Percentiles rank a stretch among this genome's conserved stretches.
Conservation (phyloP, 2,329 filamentous ascomycete genomes). For the Alternaria sp. region DNA sequence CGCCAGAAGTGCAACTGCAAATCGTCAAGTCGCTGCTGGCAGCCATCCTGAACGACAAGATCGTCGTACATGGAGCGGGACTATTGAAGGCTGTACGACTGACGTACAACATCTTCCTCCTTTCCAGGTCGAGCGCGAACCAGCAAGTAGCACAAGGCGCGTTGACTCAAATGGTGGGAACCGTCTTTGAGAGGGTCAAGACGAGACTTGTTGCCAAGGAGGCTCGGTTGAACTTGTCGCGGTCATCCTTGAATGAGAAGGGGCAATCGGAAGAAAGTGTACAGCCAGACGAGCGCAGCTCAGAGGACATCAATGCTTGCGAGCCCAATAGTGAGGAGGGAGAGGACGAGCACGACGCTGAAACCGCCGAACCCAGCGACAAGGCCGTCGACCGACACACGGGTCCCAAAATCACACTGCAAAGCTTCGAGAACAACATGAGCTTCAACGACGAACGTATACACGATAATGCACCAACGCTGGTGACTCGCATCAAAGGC, state of each 20-base stretch:
- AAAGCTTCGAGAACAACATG: slow-evolving; percentile 73
- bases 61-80: slow-evolving; percentile 95
- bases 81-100: slow-evolving; percentile 95
- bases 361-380: slow-evolving; percentile 54
- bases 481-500: slow-evolving; percentile 67
- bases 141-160: slow-evolving; percentile 98
- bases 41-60: slow-evolving; percentile 97
- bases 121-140: slow-evolving; percentile 92
- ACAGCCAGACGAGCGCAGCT: slow-evolving; percentile 38
- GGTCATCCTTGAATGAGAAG: slow-evolving; percentile 53
- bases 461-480: slow-evolving; percentile 72
- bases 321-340: slow-evolving; percentile 53
- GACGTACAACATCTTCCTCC: slow-evolving; percentile 98
- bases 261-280: slow-evolving; percentile 46
- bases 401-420: slow-evolving; percentile 68
- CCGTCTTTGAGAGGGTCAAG: slow-evolving; percentile 95
- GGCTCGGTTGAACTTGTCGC: slow-evolving; percentile 67
- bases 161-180: slow-evolving; percentile 97
- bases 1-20: slow-evolving; percentile 91
- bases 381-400: slow-evolving; percentile 58
- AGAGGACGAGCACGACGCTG: slow-evolving; percentile 48
- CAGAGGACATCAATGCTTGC: slow-evolving; percentile 36
- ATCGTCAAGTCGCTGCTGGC: slow-evolving; percentile 97
- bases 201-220: slow-evolving; percentile 87
- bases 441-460: slow-evolving; percentile 71